Percentiles rank a stretch among this genome's conserved stretches.
Conservation (phyloP, 805 yeast genomes). For the Debaryomyces hansenii region DNA sequence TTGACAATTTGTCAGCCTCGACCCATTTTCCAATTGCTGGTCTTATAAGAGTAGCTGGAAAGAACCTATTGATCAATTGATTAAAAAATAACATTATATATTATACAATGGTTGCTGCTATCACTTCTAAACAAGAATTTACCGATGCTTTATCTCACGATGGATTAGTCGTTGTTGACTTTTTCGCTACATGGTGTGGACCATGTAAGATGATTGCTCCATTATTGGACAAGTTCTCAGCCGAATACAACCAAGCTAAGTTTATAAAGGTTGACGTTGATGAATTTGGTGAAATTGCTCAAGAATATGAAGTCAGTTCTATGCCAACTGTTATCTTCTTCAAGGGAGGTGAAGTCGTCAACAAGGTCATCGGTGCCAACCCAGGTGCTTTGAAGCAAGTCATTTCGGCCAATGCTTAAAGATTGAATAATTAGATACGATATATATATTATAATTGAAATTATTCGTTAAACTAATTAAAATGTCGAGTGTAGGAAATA, state of each 20-base stretch:
- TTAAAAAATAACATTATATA: background rate
- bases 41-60: background rate
- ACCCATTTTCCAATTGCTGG: too few relatives aligned
- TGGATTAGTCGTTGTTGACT: slow-evolving; percentile 88
- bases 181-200: slow-evolving; percentile 98
- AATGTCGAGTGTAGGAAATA: too few relatives aligned
- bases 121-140: slow-evolving; percentile 54
- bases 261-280: slow-evolving; percentile 95
- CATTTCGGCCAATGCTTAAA: slow-evolving; percentile 51
- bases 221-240: slow-evolving; percentile 76
- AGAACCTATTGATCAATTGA: background rate
- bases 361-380: slow-evolving; percentile 87
- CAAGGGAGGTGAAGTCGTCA: slow-evolving; percentile 79
- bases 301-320: slow-evolving; percentile 54
- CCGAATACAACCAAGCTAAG: slow-evolving; percentile 62
- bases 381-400: slow-evolving; percentile 78
- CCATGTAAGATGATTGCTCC: slow-evolving; percentile 99
- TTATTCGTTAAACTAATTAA: too few relatives aligned
- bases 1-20: too few relatives aligned
- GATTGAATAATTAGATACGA: background rate
- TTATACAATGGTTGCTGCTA: slow-evolving; percentile 35
- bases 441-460: background rate
- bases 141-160: slow-evolving; percentile 57
- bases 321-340: slow-evolving; percentile 71
- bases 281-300: slow-evolving; percentile 73